Percentiles rank a stretch among this genome's conserved stretches.
phyloP scores from a whole-genome alignment of 768 basidiomycete genomes.

The Calvatia gigantea region DNA sequence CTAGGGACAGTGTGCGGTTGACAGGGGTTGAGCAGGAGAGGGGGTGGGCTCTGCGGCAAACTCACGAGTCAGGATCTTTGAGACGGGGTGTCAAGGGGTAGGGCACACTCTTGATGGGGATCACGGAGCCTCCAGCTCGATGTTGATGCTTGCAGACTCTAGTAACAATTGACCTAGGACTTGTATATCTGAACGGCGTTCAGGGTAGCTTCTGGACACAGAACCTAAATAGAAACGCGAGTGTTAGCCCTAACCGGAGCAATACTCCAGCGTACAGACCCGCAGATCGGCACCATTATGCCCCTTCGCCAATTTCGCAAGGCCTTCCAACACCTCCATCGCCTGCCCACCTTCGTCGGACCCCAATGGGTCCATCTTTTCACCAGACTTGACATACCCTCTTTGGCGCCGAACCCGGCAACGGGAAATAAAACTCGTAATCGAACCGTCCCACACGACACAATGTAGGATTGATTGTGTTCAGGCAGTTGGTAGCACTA shows the following conservation, averaged over 20 bases:
- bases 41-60: conserved; percentile 79
- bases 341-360: conserved; percentile 33
- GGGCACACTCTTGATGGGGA: conserved; percentile 88
- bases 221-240: conserved; percentile 66
- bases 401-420: conserved; percentile 86
- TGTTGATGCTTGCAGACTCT: conserved; percentile 79
- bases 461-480: conserved; percentile 94
- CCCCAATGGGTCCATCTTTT: conserved; percentile 84
- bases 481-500: conserved; percentile 95
- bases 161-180: conserved; percentile 82
- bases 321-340: conserved; percentile 69
- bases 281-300: conserved; percentile 97
- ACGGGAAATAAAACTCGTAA: conserved; percentile 93
- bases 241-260: conserved; percentile 9
- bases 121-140: conserved; percentile 93
- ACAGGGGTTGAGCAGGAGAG: conserved; percentile 88
- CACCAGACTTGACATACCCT: conserved; percentile 90
- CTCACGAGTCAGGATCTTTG: not conserved
- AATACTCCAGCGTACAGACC: conserved; percentile 42
- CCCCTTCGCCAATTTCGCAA: conserved; percentile 91
- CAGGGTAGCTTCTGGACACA: conserved; percentile 95
- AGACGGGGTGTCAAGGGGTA: conserved; percentile 8
- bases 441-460: conserved; percentile 94
- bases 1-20: conserved; percentile 79
- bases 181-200: conserved; percentile 99